Conservation (phyloP, 148 eudicot species). For the Nyssa sinensis region DNA sequence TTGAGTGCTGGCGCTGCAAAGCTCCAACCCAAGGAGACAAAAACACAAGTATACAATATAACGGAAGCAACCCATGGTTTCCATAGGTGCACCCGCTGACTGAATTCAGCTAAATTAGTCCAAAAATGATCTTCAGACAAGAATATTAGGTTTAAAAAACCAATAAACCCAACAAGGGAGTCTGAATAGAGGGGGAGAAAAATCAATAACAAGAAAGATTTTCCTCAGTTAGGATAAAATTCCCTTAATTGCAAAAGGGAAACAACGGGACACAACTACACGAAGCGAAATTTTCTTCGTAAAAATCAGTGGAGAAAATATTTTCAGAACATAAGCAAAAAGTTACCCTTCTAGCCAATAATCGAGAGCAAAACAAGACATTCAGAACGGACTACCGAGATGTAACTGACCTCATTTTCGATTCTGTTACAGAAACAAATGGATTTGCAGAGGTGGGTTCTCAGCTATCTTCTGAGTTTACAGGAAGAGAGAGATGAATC, state of each 20-base stretch:
- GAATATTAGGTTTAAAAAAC: background rate
- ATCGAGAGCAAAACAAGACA: background rate
- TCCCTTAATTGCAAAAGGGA: background rate
- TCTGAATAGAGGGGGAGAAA: too few species aligned
- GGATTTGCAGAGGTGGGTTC: background rate
- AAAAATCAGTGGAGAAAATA: background rate
- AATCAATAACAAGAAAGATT: background rate
- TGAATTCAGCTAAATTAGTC: background rate
- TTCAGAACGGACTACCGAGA: background rate
- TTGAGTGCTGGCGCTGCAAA: slow-evolving; percentile 10
- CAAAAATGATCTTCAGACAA: background rate
- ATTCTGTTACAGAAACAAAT: background rate
- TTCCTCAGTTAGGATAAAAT: background rate
- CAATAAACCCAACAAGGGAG: too few species aligned
- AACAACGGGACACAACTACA: background rate
- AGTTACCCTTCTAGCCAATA: background rate
- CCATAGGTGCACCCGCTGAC: background rate
- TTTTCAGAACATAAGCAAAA: background rate
- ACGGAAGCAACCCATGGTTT: background rate
- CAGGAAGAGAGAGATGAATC: too few species aligned
- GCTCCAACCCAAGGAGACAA: slow-evolving; percentile 5
- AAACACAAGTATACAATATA: slow-evolving; percentile 10
- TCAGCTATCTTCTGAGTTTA: background rate
- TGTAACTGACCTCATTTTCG: background rate
- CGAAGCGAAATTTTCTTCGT: background rate